Base-by-base conservation (phyloP, 805 yeast genomes). In the Wickerhamomyces xylosicus region DNA sequence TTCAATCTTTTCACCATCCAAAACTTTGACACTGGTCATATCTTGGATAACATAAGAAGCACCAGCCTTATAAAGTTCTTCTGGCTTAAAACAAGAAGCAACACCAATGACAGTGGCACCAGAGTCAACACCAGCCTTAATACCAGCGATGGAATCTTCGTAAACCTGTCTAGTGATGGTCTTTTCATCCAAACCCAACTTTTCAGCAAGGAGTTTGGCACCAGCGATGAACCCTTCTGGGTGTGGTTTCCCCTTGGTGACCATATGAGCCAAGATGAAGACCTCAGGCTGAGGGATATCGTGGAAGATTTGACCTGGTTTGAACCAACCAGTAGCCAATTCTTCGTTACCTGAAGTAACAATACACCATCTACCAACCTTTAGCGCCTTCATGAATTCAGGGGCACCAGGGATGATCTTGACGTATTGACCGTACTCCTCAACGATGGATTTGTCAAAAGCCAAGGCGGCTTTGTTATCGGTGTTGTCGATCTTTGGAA, bases 111-210 rank as follows among this genome's bases (percentile, higher is more conserved):
- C 81, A 56, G 71, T 69, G 54, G 94, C 89, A 47, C 94, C 95
- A 15, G 92, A 84, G 42, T 74, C 84, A 54, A 79, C 75, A 59
- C 95, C 95, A 31, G 95, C 94, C 50, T 74, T 66, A 47, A 85
- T 78, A 57, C 95, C 95, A 36, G 90, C 90, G 44, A 94, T 94
- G 36, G 95, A 95, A 57, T 85, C 95, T 63, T 85, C 95, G 53
- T 85, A 85, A 29, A 81, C 87, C 36, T 84, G 77, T 32, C 64
- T 66, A 50, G 62, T 67, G 40, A 65, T 61, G 32, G 53, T 49
- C 15, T 61, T 51, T 37, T 64, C 64, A 42, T 58, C 59, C 49
- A 45, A 52, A 13, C 60, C 61, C 43, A 57, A 50, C 45, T 56
- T 64, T 51, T 57, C 56, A 51, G 64, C 58, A 45, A 85, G 79